Conservation (phyloP, 768 basidiomycete genomes). For the Gelatoporia subvermispora region DNA sequence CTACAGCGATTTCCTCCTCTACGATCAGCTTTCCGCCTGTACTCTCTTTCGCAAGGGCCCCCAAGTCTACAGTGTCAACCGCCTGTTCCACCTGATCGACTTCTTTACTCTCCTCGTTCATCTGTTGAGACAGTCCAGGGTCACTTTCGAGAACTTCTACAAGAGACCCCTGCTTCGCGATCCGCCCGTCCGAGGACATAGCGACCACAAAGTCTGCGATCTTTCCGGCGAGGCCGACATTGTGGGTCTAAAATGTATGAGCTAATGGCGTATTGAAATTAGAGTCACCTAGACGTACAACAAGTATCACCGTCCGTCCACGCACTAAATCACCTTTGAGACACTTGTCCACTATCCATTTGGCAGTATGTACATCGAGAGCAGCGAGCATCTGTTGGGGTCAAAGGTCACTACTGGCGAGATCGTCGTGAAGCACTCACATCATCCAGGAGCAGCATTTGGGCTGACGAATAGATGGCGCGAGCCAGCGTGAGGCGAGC, state of each 20-base stretch:
- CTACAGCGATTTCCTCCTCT: conserved; percentile 32
- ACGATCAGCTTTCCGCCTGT: conserved; percentile 28
- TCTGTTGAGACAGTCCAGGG: conserved; percentile 22
- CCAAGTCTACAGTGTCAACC: conserved; percentile 16
- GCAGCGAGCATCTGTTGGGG: conserved; percentile 34
- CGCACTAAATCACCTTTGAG: conserved; percentile 40
- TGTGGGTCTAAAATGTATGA: conserved; percentile 15
- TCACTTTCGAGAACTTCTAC: conserved; percentile 8
- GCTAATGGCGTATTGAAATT: too few relatives aligned
- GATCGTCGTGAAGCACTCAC: conserved; percentile 27
- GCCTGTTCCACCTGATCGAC: conserved; percentile 15
- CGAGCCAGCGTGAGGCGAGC: conserved; percentile 53
- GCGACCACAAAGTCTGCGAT: conserved; percentile 17
- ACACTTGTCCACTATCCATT: conserved; percentile 44
- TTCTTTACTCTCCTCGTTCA: conserved; percentile 16
- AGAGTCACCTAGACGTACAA: too few relatives aligned
- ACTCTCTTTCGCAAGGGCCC: conserved; percentile 3
- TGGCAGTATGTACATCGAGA: conserved; percentile 47
- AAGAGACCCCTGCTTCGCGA: conserved; percentile 8
- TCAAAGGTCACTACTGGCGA: neutral
- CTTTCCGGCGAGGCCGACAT: conserved; percentile 10
- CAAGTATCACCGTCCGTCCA: conserved; percentile 45
- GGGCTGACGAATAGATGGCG: conserved; percentile 52
- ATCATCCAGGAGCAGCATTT: conserved; percentile 68
- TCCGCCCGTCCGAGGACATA: conserved; percentile 10